Conservation (phyloP, 2,329 filamentous ascomycete genomes). For the Phialophora expanda region DNA sequence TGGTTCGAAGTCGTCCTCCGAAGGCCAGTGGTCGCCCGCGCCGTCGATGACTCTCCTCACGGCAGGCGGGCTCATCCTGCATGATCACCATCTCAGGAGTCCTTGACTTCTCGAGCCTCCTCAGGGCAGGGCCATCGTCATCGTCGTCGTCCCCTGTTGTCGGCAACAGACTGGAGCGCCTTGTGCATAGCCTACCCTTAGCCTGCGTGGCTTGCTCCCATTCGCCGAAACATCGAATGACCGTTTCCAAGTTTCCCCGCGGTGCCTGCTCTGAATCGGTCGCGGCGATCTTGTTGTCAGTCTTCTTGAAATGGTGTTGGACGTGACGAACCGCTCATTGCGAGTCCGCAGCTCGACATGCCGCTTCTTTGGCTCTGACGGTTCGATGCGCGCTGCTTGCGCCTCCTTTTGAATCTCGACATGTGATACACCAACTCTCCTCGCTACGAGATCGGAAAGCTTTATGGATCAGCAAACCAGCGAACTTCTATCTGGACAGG, state of each 20-base stretch:
- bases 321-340: not conserved
- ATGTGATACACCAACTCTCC: constrained; percentile 7
- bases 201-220: not conserved
- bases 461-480: constrained; percentile 21
- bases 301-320: not conserved
- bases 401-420: constrained; percentile 13
- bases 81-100: too few species aligned
- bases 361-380: not conserved
- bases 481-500: constrained; percentile 8
- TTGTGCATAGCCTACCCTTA: too few species aligned
- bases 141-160: too few species aligned
- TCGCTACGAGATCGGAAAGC: constrained; percentile 13
- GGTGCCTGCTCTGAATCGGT: not conserved
- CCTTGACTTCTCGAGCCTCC: not conserved
- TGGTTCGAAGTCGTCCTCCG: too few species aligned
- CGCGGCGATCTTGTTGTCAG: constrained; percentile 9
- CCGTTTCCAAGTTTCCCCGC: constrained; percentile 13
- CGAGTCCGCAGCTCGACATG: not conserved
- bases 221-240: not conserved
- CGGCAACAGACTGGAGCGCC: too few species aligned
- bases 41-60: too few species aligned
- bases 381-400: constrained; percentile 12
- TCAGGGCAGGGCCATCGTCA: too few species aligned
- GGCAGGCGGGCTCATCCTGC: too few species aligned
- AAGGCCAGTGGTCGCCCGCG: too few species aligned